Evolutionary conservation across 805 yeast species (phyloP).

Genomic region (Dipodascus albidus): DNA sequence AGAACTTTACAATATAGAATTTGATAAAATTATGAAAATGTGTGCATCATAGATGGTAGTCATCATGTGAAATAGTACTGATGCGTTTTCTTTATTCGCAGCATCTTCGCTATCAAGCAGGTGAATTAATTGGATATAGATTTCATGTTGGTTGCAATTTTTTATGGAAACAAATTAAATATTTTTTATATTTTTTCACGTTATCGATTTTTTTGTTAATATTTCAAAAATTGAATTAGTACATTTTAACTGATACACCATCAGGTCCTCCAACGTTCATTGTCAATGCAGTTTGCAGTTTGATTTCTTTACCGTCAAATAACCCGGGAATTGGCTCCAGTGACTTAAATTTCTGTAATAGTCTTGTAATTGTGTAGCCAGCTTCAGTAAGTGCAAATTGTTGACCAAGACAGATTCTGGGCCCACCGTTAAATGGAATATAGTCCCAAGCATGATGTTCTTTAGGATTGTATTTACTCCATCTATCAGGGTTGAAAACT

Average conservation of each 20-base stretch:
- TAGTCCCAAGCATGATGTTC: constrained; percentile 32
- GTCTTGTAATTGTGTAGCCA: constrained; percentile 30
- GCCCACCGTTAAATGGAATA: constrained; percentile 39
- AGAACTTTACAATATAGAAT: too few relatives aligned
- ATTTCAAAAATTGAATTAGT: too few relatives aligned
- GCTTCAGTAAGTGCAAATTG: constrained; percentile 41
- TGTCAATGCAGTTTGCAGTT: neutral
- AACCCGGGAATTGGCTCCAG: neutral
- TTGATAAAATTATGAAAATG: too few relatives aligned
- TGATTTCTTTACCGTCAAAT: neutral
- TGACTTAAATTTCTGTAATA: constrained; percentile 23
- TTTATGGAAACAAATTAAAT: too few relatives aligned
- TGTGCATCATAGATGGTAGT: too few relatives aligned
- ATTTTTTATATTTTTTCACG: too few relatives aligned
- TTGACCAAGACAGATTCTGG: constrained; percentile 39
- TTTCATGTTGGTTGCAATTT: too few relatives aligned
- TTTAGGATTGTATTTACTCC: constrained; percentile 21
- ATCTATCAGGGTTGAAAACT: constrained; percentile 31
- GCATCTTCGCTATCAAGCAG: too few relatives aligned
- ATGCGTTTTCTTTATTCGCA: too few relatives aligned
- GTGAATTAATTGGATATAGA: too few relatives aligned
- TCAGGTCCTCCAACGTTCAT: neutral
- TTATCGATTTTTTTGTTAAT: too few relatives aligned
- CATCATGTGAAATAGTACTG: too few relatives aligned
- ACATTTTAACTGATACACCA: neutral